phyloP scores from a whole-genome alignment of 768 basidiomycete genomes.

The Lentinula detonsa region DNA sequence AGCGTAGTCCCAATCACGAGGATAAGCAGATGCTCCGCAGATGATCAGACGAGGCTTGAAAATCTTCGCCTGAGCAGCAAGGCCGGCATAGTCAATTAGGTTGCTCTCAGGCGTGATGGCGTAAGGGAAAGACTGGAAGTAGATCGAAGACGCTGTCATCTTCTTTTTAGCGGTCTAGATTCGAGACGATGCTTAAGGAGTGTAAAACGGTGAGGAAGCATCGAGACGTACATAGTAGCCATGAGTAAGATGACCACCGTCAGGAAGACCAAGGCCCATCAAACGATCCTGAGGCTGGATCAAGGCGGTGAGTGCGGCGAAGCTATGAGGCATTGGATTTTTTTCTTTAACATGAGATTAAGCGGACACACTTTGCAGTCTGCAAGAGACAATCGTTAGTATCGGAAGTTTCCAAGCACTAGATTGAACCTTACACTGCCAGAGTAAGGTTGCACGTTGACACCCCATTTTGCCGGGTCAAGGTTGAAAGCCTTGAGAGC shows the following conservation, averaged over 20 bases:
- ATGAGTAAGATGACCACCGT: slow-evolving; percentile 96
- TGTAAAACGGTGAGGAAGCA: not conserved
- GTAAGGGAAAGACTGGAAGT: slow-evolving; percentile 99
- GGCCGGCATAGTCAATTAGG: slow-evolving; percentile 80
- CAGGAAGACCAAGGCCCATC: slow-evolving; percentile 98
- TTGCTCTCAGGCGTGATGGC: slow-evolving; percentile 76
- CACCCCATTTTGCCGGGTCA: slow-evolving; percentile 90
- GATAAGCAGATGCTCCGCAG: slow-evolving; percentile 98
- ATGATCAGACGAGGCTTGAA: slow-evolving; percentile 96
- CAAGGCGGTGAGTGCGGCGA: slow-evolving; percentile 93
- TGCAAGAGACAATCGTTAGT: slow-evolving; percentile 16
- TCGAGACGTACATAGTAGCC: slow-evolving; percentile 78
- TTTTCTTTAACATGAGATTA: not conserved
- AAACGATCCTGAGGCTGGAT: slow-evolving; percentile 96
- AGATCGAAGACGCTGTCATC: slow-evolving; percentile 99
- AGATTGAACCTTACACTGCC: slow-evolving; percentile 58
- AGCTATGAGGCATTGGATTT: slow-evolving; percentile 41
- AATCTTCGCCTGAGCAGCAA: slow-evolving; percentile 82
- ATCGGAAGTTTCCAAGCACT: not conserved
- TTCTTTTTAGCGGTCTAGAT: slow-evolving; percentile 94
- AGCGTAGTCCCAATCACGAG: slow-evolving; percentile 96
- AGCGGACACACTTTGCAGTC: slow-evolving; percentile 76
- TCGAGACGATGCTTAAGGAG: slow-evolving; percentile 8
- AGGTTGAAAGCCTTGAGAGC: slow-evolving; percentile 96
- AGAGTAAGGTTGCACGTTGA: slow-evolving; percentile 99